Conservation (phyloP, 345 rosid genomes). For the Cardamine chenopodiifolia region DNA sequence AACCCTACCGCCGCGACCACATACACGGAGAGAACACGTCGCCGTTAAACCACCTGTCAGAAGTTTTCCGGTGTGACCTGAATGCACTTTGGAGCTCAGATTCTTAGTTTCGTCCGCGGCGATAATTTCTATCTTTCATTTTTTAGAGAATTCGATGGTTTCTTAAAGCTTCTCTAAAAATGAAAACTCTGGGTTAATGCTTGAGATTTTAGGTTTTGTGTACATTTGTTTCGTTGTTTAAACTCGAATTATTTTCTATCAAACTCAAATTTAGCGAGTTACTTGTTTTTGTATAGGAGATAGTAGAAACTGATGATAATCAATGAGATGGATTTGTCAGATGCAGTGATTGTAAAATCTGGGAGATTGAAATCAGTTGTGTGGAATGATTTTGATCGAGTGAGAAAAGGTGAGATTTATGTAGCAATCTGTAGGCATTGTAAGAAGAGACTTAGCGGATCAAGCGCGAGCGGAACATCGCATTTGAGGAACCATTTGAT, state of each 20-base stretch:
- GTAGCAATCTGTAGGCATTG: constrained; percentile 85
- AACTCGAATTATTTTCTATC: neutral
- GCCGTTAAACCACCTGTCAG: neutral
- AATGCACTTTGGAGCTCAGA: constrained; percentile 12
- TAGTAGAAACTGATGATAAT: constrained; percentile 32
- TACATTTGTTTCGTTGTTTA: neutral
- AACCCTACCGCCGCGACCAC: constrained; percentile 46
- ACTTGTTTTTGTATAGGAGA: constrained; percentile 33
- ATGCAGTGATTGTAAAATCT: constrained; percentile 71
- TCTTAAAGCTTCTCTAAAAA: neutral
- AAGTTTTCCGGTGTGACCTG: neutral
- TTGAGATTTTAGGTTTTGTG: neutral
- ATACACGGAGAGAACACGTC: constrained; percentile 16
- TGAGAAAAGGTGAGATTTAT: constrained; percentile 66
- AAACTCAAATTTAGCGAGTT: neutral
- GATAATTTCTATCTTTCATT: neutral
- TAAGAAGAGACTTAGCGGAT: constrained; percentile 75
- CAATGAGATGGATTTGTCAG: constrained; percentile 72
- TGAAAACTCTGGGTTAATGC: neutral
- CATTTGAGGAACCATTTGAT: constrained; percentile 82
- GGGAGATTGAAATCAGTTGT: constrained; percentile 80
- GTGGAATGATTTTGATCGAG: constrained; percentile 87
- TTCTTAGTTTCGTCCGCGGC: neutral
- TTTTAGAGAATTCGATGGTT: constrained; percentile 1
- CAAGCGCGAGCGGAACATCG: constrained; percentile 83